Conservation (phyloP, 352 stramenopile species). For the Thraustotheca clavata region DNA sequence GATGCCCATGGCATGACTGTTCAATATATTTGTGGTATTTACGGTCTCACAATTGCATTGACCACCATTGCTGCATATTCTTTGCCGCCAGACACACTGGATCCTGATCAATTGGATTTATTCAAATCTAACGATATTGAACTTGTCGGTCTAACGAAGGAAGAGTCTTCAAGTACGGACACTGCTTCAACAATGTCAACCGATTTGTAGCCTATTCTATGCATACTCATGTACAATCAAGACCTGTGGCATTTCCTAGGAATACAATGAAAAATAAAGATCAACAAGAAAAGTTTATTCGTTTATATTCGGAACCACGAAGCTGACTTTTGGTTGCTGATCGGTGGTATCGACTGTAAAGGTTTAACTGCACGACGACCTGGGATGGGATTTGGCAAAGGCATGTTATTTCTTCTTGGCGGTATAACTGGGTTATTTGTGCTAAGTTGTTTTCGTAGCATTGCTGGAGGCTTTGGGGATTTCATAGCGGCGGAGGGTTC, state of each 20-base stretch:
- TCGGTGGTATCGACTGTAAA: neutral
- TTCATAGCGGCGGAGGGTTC: neutral
- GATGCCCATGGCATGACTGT: conserved; percentile 14
- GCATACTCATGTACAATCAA: too few relatives aligned
- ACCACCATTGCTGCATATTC: neutral
- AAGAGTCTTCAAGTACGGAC: neutral
- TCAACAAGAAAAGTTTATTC: too few relatives aligned
- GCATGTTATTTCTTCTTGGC: too few relatives aligned
- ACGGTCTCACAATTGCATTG: neutral
- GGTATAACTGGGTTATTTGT: neutral
- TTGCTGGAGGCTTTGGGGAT: neutral
- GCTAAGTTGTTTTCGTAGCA: neutral
- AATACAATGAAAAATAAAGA: too few relatives aligned
- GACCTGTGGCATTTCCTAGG: neutral
- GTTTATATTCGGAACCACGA: conserved; percentile 5
- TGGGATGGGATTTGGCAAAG: too few relatives aligned
- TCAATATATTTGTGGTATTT: neutral
- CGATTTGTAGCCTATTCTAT: neutral
- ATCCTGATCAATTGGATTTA: neutral
- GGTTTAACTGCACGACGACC: too few relatives aligned
- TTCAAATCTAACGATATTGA: too few relatives aligned
- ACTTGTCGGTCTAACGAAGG: neutral
- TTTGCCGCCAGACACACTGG: conserved; percentile 1
- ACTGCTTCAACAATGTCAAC: neutral
- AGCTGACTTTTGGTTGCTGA: conserved; percentile 6